Evolutionary conservation across 23 red algal species (phyloP), one percentile per base, ranked within the genome.

Genomic region (Gracilaria vermiculophylla): DNA sequence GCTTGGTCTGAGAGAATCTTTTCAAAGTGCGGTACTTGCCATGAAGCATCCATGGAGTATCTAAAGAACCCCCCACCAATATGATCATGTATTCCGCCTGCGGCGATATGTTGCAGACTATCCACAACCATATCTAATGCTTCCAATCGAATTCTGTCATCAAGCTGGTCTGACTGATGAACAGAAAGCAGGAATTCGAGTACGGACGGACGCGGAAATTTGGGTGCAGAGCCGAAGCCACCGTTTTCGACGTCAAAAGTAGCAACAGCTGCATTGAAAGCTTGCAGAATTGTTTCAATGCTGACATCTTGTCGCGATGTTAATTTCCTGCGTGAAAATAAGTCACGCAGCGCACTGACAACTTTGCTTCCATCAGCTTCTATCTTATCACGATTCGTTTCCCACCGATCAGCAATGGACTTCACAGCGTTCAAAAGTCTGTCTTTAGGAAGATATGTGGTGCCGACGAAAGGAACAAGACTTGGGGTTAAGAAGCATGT

Each of bases 1-100:
- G 86, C 77, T 23, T 95, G 93, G 55, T 95, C 93, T 14, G 69
- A 73, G 13, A 95, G 81, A 60, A 95, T 88, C 87, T 95, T 95
- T 65, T 95, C 93, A 84, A 95, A 95, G 41, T 89, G 93, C 15
- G 93, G 93, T n/a, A 89, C 83, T 24, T 87, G 73, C 93, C 93
- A 95, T 27, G 83, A 75, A 21, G 53, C 62, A 81, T 95, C 93
- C 21, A 95, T 60, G 47, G 86, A 53, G 25, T 95, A 95, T 36
- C 93, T 62, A 76, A 88, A 89, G 45, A 95, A 95, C 8, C 93
- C 93, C 13, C 93, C 93, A 14, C 93, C 87, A 21, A 95, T 54
- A 34, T 95, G 93, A 29, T 95, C 93, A 42, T 88, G 70, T 29
- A 95, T 91, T 19, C 93, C 93, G 15, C 93, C 93, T 36, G 62